These are phyloP conservation scores for Wickerhamomyces rabaulensis DNA, from an alignment of 805 yeast genomes.

Conservation along the genomic window DNA sequence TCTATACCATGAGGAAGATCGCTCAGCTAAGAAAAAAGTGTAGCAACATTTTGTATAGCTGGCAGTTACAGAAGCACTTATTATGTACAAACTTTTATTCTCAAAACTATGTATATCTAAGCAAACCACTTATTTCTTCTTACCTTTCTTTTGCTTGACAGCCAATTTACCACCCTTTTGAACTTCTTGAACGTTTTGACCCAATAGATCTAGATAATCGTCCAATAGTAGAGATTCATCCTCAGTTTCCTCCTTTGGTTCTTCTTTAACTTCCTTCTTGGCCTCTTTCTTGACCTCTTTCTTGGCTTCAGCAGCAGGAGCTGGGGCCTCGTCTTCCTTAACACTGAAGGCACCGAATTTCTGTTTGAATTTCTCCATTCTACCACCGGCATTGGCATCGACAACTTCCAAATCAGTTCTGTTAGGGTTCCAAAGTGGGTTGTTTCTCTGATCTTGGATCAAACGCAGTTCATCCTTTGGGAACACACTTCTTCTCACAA, in stretches of 20 bases:
- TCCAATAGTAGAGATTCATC: conserved; percentile 26
- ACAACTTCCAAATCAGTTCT: conserved; percentile 68
- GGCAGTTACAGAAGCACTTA: too few species aligned
- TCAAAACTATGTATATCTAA: background rate
- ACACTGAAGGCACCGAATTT: conserved; percentile 51
- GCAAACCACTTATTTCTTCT: conserved; percentile 28
- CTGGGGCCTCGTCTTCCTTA: conserved; percentile 23
- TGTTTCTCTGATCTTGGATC: conserved; percentile 85
- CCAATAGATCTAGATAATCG: conserved; percentile 56
- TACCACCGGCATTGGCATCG: conserved; percentile 83
- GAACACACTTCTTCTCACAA: conserved; percentile 74
- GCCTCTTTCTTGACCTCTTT: conserved; percentile 4
- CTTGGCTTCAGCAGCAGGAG: conserved; percentile 1
- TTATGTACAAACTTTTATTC: conserved; percentile 1
- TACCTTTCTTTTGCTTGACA: conserved; percentile 38
- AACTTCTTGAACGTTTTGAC: conserved; percentile 49
- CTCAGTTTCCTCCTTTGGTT: conserved; percentile 4
- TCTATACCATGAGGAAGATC: too few species aligned
- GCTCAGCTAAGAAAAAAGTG: too few species aligned
- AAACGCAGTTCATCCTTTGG: conserved; percentile 84
- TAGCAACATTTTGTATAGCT: too few species aligned
- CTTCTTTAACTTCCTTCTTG: conserved; percentile 5
- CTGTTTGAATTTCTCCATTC: conserved; percentile 67
- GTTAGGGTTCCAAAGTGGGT: conserved; percentile 83
- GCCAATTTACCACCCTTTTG: conserved; percentile 51